Conservation (phyloP, 164 flowering plant genomes). For the Liquidambar formosana region DNA sequence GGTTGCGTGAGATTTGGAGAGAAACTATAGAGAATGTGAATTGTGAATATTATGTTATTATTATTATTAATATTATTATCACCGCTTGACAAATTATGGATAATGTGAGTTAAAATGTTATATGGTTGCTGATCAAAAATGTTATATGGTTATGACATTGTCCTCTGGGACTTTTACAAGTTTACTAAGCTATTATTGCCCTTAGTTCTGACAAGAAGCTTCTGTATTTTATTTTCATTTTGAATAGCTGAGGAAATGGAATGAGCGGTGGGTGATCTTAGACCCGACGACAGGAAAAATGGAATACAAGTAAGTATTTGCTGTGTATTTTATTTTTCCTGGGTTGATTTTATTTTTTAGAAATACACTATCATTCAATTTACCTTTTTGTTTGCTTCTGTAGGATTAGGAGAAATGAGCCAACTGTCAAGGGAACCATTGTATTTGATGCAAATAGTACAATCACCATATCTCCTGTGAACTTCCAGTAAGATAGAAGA, state of each 20-base stretch:
- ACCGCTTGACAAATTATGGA: too few relatives aligned
- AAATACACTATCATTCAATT: conserved; percentile 1
- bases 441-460: conserved; percentile 86
- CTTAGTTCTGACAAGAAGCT: not conserved
- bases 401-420: conserved; percentile 87
- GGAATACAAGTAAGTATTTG: conserved; percentile 86
- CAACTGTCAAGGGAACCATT: conserved; percentile 80
- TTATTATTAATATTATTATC: too few relatives aligned
- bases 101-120: too few relatives aligned
- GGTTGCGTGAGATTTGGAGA: too few relatives aligned
- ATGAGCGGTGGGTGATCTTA: conserved; percentile 92
- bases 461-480: conserved; percentile 82
- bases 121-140: too few relatives aligned
- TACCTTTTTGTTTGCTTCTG: conserved; percentile 12
- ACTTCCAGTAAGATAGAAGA: conserved; percentile 74
- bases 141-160: not conserved
- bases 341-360: not conserved
- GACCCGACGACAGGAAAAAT: conserved; percentile 97
- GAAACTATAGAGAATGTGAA: too few relatives aligned
- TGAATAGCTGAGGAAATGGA: conserved; percentile 91
- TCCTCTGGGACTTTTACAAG: not conserved
- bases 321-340: not conserved
- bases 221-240: conserved; percentile 1
- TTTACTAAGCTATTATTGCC: not conserved
- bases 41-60: too few relatives aligned